Conservation (phyloP, 2,329 filamentous ascomycete species). For the Hortaea sp. region DNA sequence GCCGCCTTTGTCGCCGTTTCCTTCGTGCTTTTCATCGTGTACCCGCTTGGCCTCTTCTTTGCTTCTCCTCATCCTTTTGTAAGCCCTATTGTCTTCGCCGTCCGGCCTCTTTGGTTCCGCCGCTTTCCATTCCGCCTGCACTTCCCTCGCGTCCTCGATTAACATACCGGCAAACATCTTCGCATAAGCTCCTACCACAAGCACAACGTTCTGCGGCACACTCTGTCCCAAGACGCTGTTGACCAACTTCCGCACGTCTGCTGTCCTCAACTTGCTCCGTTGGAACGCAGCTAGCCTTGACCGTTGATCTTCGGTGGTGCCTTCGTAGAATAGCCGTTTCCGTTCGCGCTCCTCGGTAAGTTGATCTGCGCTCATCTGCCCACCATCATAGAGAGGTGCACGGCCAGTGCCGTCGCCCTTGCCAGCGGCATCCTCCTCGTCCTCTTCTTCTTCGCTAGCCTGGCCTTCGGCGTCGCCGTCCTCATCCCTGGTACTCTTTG, state of each 20-base stretch:
- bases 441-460: slow-evolving; percentile 35
- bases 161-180: slow-evolving; percentile 71
- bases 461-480: slow-evolving; percentile 28
- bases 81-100: slow-evolving; percentile 35
- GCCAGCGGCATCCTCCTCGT: slow-evolving; percentile 47
- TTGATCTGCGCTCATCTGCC: slow-evolving; percentile 11
- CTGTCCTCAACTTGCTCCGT: slow-evolving; percentile 56
- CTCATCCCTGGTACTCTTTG: slow-evolving; percentile 19
- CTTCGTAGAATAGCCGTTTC: slow-evolving; percentile 15
- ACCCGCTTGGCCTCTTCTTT: slow-evolving; percentile 7
- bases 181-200: slow-evolving; percentile 64
- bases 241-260: slow-evolving; percentile 63
- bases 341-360: slow-evolving; percentile 14
- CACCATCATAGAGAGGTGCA: slow-evolving; percentile 25
- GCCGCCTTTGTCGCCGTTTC: slow-evolving; percentile 10
- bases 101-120: slow-evolving; percentile 41
- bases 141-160: slow-evolving; percentile 58
- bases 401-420: slow-evolving; percentile 41
- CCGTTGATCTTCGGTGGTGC: slow-evolving; percentile 56
- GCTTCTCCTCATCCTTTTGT: slow-evolving; percentile 5
- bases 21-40: slow-evolving; percentile 23
- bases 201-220: slow-evolving; percentile 61
- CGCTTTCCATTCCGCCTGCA: slow-evolving; percentile 62
- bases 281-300: slow-evolving; percentile 63
- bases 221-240: slow-evolving; percentile 75